These are phyloP conservation scores for Cercophora scortea DNA, from an alignment of 495 filamentous ascomycete species.

Conservation along the genomic window DNA sequence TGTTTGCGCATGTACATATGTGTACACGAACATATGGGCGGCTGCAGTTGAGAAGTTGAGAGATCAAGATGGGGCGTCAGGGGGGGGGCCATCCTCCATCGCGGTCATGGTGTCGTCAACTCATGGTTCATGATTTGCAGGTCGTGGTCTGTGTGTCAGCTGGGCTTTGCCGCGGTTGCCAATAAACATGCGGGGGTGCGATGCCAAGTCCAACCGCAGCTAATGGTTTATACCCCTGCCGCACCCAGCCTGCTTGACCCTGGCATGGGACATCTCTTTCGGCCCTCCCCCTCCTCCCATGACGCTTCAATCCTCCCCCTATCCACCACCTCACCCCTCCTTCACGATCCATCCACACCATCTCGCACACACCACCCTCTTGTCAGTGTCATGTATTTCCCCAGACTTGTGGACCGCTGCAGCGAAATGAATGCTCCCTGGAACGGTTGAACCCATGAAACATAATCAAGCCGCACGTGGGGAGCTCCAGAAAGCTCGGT, in stretches of 20 bases:
- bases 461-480: no score
- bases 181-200: slow-evolving; percentile 6
- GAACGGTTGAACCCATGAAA: slow-evolving; percentile 3
- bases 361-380: slow-evolving; percentile 20
- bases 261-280: slow-evolving; percentile 4
- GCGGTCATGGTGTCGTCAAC: slow-evolving; percentile 7
- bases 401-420: slow-evolving; percentile 12
- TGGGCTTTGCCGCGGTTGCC: slow-evolving; percentile 16
- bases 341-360: slow-evolving; percentile 1
- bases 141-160: slow-evolving; percentile 23
- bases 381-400: slow-evolving; percentile 8
- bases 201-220: slow-evolving; percentile 20
- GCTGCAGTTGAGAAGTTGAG: no score
- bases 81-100: background rate
- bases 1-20: no score
- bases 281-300: slow-evolving; percentile 10
- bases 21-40: no score
- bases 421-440: slow-evolving; percentile 14
- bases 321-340: slow-evolving; percentile 11
- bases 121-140: slow-evolving; percentile 22
- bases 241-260: slow-evolving; percentile 1
- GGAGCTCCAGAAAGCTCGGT: no score
- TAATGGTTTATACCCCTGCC: slow-evolving; percentile 15
- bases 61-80: background rate
- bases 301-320: background rate